Conservation (phyloP, 108 stramenopile species). For the Cyclotella distinguenda region DNA sequence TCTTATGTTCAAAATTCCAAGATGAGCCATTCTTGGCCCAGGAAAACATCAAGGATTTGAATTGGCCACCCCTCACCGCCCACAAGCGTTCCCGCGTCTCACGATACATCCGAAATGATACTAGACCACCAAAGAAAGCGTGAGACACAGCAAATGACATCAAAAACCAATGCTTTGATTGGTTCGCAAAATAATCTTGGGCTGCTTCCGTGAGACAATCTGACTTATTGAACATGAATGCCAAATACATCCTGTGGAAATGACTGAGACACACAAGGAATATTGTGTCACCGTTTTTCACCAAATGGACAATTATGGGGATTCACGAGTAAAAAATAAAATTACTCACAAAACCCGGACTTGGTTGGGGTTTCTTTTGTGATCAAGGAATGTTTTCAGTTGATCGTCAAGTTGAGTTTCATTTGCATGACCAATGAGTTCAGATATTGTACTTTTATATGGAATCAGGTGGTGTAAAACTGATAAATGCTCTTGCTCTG, state of each 20-base stretch:
- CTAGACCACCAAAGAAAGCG: slow-evolving; percentile 13
- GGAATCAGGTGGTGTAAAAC: background rate
- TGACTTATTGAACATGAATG: background rate
- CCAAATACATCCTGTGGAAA: background rate
- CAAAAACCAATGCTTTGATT: background rate
- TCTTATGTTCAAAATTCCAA: slow-evolving; percentile 31
- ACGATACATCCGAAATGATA: slow-evolving; percentile 7
- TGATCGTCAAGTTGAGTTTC: background rate
- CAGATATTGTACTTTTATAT: background rate
- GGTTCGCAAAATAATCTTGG: background rate
- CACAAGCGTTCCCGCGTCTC: background rate
- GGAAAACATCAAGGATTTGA: background rate
- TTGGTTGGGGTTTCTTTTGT: background rate
- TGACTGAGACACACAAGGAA: too few relatives aligned
- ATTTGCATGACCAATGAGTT: background rate
- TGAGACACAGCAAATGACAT: background rate
- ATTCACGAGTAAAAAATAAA: background rate
- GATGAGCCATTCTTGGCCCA: slow-evolving; percentile 2
- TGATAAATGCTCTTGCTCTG: slow-evolving; percentile 3
- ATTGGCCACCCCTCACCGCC: background rate
- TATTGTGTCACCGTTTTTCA: too few relatives aligned
- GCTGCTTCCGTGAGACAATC: slow-evolving; percentile 2
- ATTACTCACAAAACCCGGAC: background rate
- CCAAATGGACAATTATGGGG: too few relatives aligned
- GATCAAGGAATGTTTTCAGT: too few relatives aligned